Evolutionary conservation across 1,139 yeast species (phyloP).

Genomic region (Saccharomycopsis hybrid): DNA sequence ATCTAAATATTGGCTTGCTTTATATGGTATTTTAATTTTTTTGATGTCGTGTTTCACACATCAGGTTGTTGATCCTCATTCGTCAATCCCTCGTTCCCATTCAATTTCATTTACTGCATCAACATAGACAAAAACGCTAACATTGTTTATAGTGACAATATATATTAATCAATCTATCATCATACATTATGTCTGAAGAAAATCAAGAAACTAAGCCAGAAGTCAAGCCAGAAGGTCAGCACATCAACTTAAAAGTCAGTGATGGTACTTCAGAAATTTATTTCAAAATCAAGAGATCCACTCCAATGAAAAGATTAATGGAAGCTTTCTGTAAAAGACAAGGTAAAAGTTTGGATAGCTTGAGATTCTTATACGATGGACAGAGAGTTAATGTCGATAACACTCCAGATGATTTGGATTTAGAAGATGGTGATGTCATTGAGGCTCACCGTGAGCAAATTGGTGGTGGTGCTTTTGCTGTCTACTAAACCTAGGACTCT

Average conservation of each 20-base stretch:
- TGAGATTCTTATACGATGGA: conserved; percentile 91
- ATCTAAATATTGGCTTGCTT: no score
- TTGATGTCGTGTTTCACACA: no score
- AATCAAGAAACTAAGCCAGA: conserved; percentile 26
- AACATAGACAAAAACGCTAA: no score
- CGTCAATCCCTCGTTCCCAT: no score
- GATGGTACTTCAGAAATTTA: conserved; percentile 92
- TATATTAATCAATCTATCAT: no score
- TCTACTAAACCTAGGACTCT: no score
- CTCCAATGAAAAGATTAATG: conserved; percentile 91
- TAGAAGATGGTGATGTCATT: conserved; percentile 92
- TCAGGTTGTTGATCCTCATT: no score
- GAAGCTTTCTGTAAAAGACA: conserved; percentile 98
- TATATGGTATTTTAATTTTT: no score
- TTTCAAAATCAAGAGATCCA: conserved; percentile 89
- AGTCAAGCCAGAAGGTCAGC: conserved; percentile 47
- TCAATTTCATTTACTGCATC: no score
- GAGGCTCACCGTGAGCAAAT: conserved; percentile 95
- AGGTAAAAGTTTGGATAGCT: conserved; percentile 75
- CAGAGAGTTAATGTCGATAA: conserved; percentile 81
- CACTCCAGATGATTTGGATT: conserved; percentile 87
- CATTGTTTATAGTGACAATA: no score
- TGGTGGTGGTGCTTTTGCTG: no score
- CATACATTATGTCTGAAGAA: conserved; percentile 24
- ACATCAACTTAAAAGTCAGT: conserved; percentile 87